Evolutionary conservation across 1,139 yeast species (phyloP).

Genomic region (Zygoascus sp.): DNA sequence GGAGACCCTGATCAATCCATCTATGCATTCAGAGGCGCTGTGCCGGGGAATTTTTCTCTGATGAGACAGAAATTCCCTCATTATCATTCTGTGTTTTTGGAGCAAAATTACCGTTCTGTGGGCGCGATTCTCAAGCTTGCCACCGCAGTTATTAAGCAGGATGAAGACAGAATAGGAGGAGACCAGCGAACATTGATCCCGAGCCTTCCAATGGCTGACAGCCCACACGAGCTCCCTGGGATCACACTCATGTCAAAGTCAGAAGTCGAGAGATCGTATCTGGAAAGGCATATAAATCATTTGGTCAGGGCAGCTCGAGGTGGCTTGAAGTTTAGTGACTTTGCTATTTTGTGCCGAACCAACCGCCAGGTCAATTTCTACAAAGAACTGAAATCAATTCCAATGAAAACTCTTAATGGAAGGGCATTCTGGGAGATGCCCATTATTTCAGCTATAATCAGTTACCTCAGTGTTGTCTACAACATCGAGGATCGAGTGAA

Average conservation of each 20-base stretch:
- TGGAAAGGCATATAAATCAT: slow-evolving; percentile 49
- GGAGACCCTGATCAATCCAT: slow-evolving; percentile 98
- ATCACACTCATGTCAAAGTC: slow-evolving; percentile 40
- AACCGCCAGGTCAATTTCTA: slow-evolving; percentile 58
- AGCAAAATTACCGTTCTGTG: slow-evolving; percentile 79
- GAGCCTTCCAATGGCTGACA: slow-evolving; percentile 4
- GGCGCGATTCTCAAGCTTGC: slow-evolving; percentile 60
- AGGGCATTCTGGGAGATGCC: slow-evolving; percentile 73
- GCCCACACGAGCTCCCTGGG: slow-evolving; percentile 38
- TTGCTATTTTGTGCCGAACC: slow-evolving; percentile 68
- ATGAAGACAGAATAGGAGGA: slow-evolving; percentile 28
- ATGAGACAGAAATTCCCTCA: slow-evolving; percentile 50
- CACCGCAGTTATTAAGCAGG: slow-evolving; percentile 63
- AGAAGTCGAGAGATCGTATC: slow-evolving; percentile 53
- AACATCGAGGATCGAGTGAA: slow-evolving; percentile 59
- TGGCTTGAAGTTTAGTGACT: slow-evolving; percentile 47
- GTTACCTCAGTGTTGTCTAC: slow-evolving; percentile 57
- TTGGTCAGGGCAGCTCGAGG: slow-evolving; percentile 27
- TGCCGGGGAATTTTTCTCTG: slow-evolving; percentile 56
- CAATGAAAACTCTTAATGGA: slow-evolving; percentile 55
- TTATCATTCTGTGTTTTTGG: slow-evolving; percentile 42
- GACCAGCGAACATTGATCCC: slow-evolving; percentile 18
- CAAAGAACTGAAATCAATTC: slow-evolving; percentile 50
- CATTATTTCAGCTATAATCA: slow-evolving; percentile 61
- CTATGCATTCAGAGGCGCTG: slow-evolving; percentile 82